A percentile compares a stretch with the other conserved stretches of the same genome.
phyloP scores from a whole-genome alignment of 2,329 filamentous ascomycete genomes.

The Cytospora mali region DNA sequence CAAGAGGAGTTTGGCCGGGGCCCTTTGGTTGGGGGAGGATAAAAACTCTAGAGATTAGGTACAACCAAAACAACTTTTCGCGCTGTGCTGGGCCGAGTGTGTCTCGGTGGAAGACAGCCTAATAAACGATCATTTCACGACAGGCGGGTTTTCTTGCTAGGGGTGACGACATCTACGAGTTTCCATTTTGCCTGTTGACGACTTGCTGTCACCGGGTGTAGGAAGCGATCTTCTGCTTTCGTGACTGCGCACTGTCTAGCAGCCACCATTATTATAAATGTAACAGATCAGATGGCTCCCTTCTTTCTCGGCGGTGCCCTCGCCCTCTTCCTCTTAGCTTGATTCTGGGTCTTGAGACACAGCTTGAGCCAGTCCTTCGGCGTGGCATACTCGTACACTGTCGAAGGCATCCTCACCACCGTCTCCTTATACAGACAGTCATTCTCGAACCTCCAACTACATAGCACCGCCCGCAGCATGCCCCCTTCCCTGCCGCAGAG shows the following conservation, averaged over 20 bases:
- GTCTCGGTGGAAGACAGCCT: constrained; percentile 1
- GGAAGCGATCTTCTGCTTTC: too few species aligned
- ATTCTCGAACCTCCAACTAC: constrained; percentile 32
- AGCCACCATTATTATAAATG: too few species aligned
- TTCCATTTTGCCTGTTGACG: neutral
- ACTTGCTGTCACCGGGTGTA: too few species aligned
- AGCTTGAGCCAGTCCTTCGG: constrained; percentile 32
- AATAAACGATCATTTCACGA: constrained; percentile 20
- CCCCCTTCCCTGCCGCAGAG: constrained; percentile 38
- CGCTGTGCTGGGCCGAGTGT: constrained; percentile 12
- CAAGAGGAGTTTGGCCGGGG: constrained; percentile 3
- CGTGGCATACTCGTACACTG: constrained; percentile 30
- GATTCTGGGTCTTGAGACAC: constrained; percentile 28
- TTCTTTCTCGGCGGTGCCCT: neutral
- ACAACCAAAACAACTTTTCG: neutral
- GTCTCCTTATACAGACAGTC: constrained; percentile 33
- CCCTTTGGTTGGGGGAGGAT: neutral
- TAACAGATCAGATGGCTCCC: too few species aligned
- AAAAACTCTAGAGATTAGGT: constrained; percentile 16
- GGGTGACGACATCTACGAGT: neutral
- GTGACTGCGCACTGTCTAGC: too few species aligned
- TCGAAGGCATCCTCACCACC: constrained; percentile 30
- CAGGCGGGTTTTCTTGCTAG: neutral
- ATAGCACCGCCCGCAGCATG: constrained; percentile 37
- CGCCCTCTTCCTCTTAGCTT: constrained; percentile 4